Evolutionary conservation across 352 stramenopile species (phyloP), one percentile per base, ranked within the genome.

Genomic region (Ophiocytium majus): DNA sequence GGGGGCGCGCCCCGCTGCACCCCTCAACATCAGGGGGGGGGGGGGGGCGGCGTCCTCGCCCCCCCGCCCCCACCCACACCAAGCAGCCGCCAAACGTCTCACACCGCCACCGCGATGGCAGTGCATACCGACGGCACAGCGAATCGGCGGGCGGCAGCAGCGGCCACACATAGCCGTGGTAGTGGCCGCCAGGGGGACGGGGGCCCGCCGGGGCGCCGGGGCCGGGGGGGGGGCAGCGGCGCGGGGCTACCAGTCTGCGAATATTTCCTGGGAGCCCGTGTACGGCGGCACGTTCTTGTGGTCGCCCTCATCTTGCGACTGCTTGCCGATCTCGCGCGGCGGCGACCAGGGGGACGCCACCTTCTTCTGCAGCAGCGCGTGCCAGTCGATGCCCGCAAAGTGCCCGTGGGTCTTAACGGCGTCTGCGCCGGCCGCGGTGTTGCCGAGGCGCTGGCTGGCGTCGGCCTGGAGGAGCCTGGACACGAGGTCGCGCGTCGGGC

Each of bases 381-480:
- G 5, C 93, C 93, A 96, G 86, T 96, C 92, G 66, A 95, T 86
- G 0, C 84, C 90, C 50, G 93, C 91, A 81, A 96, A 95, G 82
- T 94, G 95, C 14, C 92, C 88, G 80, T 96, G 93, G 78, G 95
- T 92, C 90, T 92, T 94, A 66, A 95, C 94, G 83, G 95, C 92
- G n/a, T 86, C 82, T 17, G 81, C 66, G 10, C 82, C 79, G 1
- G 64, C 85, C 17, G 85, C 80, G 14, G 88, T 35, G 78, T 88
- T 88, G 10, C 85, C 85, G 0, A 89, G 75, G 37, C 85, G 85
- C 49, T 87, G 63, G 0, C 64, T 66, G 19, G 82, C 63, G 37
- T 89, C 85, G 0, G 79, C 33, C 37, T 85, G 64, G 10, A 89
- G 82, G 31, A 89, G 82, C 43, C 57, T 79, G 0, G 63, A 43